Conservation (phyloP, 148 eudicot genomes). For the Vaccinium myrtillus region DNA sequence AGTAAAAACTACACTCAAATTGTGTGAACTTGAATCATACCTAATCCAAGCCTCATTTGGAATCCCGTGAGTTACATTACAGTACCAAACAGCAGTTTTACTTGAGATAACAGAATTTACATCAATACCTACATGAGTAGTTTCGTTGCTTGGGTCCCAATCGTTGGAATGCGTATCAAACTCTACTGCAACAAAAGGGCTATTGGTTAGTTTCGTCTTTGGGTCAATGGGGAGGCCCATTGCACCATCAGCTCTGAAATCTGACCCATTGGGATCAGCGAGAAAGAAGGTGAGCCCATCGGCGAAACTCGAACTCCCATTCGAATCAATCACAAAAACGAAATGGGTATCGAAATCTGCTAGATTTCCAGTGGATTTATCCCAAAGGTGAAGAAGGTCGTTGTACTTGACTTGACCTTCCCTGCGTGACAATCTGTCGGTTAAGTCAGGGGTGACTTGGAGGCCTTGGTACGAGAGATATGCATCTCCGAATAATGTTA, state of each 20-base stretch:
- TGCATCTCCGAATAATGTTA: no score
- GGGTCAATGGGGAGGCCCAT: slow-evolving; percentile 12
- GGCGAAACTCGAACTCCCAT: background rate
- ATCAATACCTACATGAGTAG: background rate
- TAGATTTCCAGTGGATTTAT: background rate
- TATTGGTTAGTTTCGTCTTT: no score
- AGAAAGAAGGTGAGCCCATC: slow-evolving; percentile 20
- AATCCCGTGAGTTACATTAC: background rate
- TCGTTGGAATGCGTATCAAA: background rate
- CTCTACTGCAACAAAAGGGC: slow-evolving; percentile 28
- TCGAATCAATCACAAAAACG: slow-evolving; percentile 17
- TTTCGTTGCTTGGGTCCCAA: background rate
- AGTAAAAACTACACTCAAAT: background rate
- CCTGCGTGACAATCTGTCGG: no score
- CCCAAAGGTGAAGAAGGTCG: slow-evolving; percentile 20
- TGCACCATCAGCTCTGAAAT: background rate
- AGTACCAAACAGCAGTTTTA: background rate
- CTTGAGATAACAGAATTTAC: background rate
- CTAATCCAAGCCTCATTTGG: slow-evolving; percentile 8
- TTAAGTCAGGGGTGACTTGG: slow-evolving; percentile 25
- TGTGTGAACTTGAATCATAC: background rate
- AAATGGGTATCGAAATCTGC: slow-evolving; percentile 17
- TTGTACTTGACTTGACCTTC: slow-evolving; percentile 15
- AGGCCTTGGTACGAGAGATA: background rate
- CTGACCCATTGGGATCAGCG: background rate